Percentiles rank a stretch among this genome's conserved stretches.
phyloP scores from a whole-genome alignment of 192 early-diverging fungal genomes.

The Phlyctochytrium planicorne region DNA sequence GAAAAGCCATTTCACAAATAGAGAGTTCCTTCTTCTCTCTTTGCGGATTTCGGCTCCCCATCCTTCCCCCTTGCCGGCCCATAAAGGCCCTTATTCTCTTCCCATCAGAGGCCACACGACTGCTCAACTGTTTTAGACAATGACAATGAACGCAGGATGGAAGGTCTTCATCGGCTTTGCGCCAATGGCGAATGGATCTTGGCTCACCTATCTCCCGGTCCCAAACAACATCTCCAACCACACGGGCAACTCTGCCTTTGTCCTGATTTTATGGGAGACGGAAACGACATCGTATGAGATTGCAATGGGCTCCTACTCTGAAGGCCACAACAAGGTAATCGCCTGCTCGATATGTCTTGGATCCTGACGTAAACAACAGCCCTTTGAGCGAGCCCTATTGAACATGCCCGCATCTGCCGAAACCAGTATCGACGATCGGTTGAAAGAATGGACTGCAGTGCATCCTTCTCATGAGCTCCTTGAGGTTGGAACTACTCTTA shows the following conservation, averaged over 20 bases:
- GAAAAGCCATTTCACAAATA: no score
- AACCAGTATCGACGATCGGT: neutral
- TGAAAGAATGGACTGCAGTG: neutral
- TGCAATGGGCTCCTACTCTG: neutral
- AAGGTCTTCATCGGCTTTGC: conserved; percentile 5
- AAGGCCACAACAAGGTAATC: conserved; percentile 3
- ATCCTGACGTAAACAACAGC: neutral
- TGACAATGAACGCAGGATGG: no score
- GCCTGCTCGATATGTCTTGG: no score
- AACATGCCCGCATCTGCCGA: neutral
- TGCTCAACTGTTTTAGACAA: no score
- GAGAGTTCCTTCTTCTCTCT: no score
- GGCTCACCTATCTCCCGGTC: conserved; percentile 4
- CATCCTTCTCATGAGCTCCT: conserved; percentile 1
- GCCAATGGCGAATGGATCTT: neutral
- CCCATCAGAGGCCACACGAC: no score
- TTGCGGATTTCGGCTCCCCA: no score
- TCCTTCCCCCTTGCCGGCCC: no score
- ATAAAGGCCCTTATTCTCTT: no score
- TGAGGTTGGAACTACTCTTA: neutral
- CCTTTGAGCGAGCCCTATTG: neutral
- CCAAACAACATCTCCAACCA: neutral
- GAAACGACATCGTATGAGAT: neutral
- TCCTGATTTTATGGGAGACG: neutral
- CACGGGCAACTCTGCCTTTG: neutral